These are phyloP conservation scores for Aleurites moluccanus DNA, from an alignment of 441 rosid genomes.

Conservation along the genomic window DNA sequence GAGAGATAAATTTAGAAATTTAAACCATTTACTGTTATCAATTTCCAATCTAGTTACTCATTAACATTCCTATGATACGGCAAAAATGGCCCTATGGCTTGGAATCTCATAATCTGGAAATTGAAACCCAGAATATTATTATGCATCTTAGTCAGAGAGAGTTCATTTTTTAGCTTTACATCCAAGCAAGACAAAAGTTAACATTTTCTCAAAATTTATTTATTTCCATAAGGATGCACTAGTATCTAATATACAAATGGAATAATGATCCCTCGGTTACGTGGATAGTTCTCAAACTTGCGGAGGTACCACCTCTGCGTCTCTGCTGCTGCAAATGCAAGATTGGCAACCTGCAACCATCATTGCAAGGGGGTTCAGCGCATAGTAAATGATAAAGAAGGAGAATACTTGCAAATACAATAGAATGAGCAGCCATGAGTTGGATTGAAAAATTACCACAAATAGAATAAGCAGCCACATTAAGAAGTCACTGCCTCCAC, in stretches of 20 bases:
- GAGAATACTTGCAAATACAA: too few species aligned
- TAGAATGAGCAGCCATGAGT: neutral
- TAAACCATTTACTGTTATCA: too few species aligned
- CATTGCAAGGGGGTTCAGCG: neutral
- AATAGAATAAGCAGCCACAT: constrained; percentile 59
- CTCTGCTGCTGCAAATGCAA: constrained; percentile 61
- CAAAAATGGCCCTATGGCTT: too few species aligned
- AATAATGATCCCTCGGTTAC: constrained; percentile 45
- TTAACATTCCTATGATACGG: too few species aligned
- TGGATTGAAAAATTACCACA: constrained; percentile 45
- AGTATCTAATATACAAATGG: constrained; percentile 44
- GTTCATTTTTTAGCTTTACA: neutral
- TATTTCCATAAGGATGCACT: neutral
- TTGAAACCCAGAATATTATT: neutral
- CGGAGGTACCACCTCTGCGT: constrained; percentile 70
- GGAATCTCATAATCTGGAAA: too few species aligned
- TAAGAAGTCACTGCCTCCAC: constrained; percentile 69
- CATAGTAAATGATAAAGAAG: neutral
- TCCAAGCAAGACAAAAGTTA: neutral
- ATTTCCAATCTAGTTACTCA: too few species aligned
- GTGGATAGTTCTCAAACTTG: constrained; percentile 69
- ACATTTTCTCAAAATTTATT: neutral
- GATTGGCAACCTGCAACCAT: constrained; percentile 57
- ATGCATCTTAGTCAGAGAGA: neutral
- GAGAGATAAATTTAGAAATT: too few species aligned